Percentiles rank a stretch among this genome's conserved stretches.
These are phyloP conservation scores for Silene coronaria DNA, from an alignment of 179 eudicot species.

Conservation along the genomic window DNA sequence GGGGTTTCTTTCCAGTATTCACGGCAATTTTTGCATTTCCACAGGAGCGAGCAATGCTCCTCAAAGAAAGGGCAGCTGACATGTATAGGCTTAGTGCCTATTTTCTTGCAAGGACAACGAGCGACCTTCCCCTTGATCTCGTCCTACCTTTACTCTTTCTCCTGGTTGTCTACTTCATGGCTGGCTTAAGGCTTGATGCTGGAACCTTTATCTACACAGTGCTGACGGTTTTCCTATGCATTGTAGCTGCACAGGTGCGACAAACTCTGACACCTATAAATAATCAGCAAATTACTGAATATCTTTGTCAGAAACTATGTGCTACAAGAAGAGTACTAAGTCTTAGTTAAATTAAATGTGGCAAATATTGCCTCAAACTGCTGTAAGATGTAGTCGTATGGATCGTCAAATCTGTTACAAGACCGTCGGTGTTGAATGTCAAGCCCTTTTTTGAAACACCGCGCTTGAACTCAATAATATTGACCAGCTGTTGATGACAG, in stretches of 20 bases:
- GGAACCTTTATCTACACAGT: slow-evolving; percentile 59
- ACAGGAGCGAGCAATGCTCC: slow-evolving; percentile 91
- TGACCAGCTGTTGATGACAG: slow-evolving; percentile 35
- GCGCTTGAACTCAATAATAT: background rate
- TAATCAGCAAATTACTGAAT: background rate
- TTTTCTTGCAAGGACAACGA: slow-evolving; percentile 79
- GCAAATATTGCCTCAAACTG: no score
- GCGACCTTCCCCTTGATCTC: slow-evolving; percentile 89
- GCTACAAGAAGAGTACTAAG: background rate
- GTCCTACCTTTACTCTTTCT: slow-evolving; percentile 73
- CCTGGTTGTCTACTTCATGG: slow-evolving; percentile 87
- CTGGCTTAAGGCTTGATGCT: slow-evolving; percentile 55
- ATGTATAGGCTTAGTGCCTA: slow-evolving; percentile 97
- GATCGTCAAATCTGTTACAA: no score
- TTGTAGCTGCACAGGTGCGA: slow-evolving; percentile 83
- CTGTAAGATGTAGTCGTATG: no score
- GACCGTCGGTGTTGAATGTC: no score
- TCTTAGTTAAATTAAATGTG: no score
- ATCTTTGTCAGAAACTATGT: background rate
- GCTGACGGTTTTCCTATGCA: slow-evolving; percentile 72
- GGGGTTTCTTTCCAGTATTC: slow-evolving; percentile 96
- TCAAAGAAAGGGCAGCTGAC: slow-evolving; percentile 85
- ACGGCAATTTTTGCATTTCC: slow-evolving; percentile 96
- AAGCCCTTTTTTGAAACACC: no score
- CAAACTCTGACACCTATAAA: background rate